Evolutionary conservation across 1,284 basidiomycete species (phyloP), one percentile per base, ranked within the genome.

Genomic region (Abortiporus biennis): DNA sequence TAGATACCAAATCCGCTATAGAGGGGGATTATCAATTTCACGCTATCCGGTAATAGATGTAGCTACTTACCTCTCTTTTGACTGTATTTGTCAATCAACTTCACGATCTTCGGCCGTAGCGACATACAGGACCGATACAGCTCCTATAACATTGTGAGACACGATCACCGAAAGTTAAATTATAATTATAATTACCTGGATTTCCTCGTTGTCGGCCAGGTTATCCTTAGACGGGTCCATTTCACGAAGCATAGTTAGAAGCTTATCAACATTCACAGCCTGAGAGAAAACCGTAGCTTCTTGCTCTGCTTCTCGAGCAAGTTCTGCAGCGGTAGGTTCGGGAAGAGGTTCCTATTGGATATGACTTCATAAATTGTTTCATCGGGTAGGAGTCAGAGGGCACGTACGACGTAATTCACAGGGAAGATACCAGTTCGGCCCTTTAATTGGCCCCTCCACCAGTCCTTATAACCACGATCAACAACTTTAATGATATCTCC

Each of bases 361-460:
- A 15, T 16, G 11, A 9, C 15, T 25, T 25, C 41, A 17, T 48
- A 36, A 49, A 12, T n/a, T 33, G 21, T n/a, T 6, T 9, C 36
- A 6, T 19, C 35, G 32, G 19, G 31, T 22, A 36, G 6, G 41
- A 41, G 11, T 4, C 22, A 36, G 16, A 29, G 22, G 16, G 44
- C 9, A 72, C 84, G 21, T 54, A 90, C 88, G 51, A 99, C 92
- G 66, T 98, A 98, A 58, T 96, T 98, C 30, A 97, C 91, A 0
- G 96, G 95, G 64, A 99, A 99, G 47, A 99, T 99, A 11, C 96
- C 96, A 6, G 92, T 93, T 47, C 89, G 73, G 1, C 94, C 93
- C 53, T 87, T 87, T 30, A 93, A 66, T 54, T 98, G 94, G 2
- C 96, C 96, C 36, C 92, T 72, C 94, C 95, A 99, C 96, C 96